Evolutionary conservation across 768 basidiomycete genomes (phyloP), one percentile per base, ranked within the genome.

Genomic region (Podaxis rugospora): DNA sequence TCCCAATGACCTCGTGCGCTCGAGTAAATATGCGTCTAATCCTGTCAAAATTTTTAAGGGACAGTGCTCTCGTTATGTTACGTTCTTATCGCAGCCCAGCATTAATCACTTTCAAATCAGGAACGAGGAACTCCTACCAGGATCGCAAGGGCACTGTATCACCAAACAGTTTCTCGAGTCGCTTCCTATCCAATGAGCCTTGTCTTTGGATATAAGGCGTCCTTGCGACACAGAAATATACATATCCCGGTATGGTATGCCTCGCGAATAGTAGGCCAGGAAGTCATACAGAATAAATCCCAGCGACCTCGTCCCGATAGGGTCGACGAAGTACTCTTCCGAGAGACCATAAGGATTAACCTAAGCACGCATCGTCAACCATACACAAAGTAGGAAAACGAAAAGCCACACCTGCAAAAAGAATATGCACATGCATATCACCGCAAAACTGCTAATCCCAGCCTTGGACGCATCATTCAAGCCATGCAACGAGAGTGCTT

Each of bases 361-460:
- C 87, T 88, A 64, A 64, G 18, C 28, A 49, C 53, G 49, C 23
- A 36, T 23, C 27, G 32, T 36, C 52, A 27, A 14, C 53, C 2
- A 23, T 23, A 23, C 37, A 4, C 10, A n/a, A 28, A 36, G 27
- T 16, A 35, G 1, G 16, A 1, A n/a, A 27, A 0, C 7, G 0
- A 14, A 57, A 18, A 18, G 0, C 10, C 14, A 25, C 16, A 65
- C 78, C 23, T 36, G 88, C 88, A 92, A 76, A 66, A 91, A 90
- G 63, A 78, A 83, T 63, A 89, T 81, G 40, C 82, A 83, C 69
- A 91, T 74, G 66, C 82, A 84, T 27, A 83, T 82, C 44, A 86
- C 74, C 10, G 81, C 79, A 70, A 90, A 91, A 71, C 86, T 87
- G 32, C 88, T 84, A 21, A 91, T 65, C 1, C 88, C 88, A 16